Percentiles rank a stretch among this genome's conserved stretches.
phyloP scores from a whole-genome alignment of 169 alveolate genomes.

The Hepatocystis sp. region DNA sequence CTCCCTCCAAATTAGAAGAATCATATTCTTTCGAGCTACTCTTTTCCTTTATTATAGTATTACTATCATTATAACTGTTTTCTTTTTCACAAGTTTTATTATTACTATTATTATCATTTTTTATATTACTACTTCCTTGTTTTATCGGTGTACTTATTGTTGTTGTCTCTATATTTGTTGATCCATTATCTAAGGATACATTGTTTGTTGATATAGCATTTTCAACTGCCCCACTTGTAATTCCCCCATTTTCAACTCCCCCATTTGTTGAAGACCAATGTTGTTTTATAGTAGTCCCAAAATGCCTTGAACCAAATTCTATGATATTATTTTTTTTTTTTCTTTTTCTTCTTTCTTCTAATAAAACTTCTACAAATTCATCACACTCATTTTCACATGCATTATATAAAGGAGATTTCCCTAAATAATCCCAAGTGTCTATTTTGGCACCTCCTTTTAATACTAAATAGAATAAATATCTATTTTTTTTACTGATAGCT shows the following conservation, averaged over 20 bases:
- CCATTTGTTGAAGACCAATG: no score
- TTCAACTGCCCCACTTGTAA: background rate
- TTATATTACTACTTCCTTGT: background rate
- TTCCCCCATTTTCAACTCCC: background rate
- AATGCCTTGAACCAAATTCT: slow-evolving; percentile 65
- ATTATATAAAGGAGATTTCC: slow-evolving; percentile 87
- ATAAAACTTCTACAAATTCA: slow-evolving; percentile 83
- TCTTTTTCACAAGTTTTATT: background rate
- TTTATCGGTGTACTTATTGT: no score
- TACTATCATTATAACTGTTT: background rate
- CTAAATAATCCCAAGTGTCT: slow-evolving; percentile 89
- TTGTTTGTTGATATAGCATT: background rate
- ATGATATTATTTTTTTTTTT: slow-evolving; percentile 78
- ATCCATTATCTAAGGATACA: background rate
- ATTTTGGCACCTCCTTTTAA: slow-evolving; percentile 89
- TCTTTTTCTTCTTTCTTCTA: slow-evolving; percentile 80
- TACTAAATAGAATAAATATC: slow-evolving; percentile 84
- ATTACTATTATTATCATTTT: background rate
- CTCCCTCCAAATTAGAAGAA: slow-evolving; percentile 15
- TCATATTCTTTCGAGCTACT: slow-evolving; percentile 7
- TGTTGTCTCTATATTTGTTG: background rate
- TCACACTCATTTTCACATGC: slow-evolving; percentile 88
- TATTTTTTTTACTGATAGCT: slow-evolving; percentile 85
- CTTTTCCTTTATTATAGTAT: background rate
- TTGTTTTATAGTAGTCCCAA: slow-evolving; percentile 69